Evolutionary conservation across 768 basidiomycete species (phyloP), one percentile per base, ranked within the genome.

Genomic region (Dendrothele bispora): DNA sequence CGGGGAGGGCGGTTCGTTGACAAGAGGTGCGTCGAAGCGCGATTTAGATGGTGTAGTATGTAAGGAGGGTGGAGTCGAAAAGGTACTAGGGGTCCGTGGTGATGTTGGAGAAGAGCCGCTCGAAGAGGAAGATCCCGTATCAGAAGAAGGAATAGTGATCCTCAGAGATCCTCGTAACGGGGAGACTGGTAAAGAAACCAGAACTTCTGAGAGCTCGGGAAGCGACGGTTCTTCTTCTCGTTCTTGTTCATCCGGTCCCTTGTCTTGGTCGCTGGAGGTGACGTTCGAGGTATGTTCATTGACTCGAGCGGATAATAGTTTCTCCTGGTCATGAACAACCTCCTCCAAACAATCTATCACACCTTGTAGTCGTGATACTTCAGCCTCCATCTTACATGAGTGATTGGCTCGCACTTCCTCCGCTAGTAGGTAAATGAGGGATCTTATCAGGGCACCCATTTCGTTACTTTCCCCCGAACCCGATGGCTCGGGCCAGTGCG

Each of bases 381-480:
- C 79, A 43, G 68, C 72, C n/a, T 68, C 54, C 17, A 56, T 65
- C 51, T 64, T 70, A 51, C 66, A 69, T 60, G 59, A 61, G 50
- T 69, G 68, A 43, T 75, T 73, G 56, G 76, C 79, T 40, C 75
- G 71, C 42, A 88, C 71, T 63, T 88, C 85, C 58, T 86, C 86
- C 14, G 74, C 82, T 25, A 89, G 65, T 29, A 84, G 75, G 49
- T 77, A 69, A 27, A 80, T 74, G 61, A 84, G 81, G 27, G 77
- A 74, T 36, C 75, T 73, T 27, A 86, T 74, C 35, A 86, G 71
- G 41, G 77, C 70, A 61, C 72, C 74, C 56, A 85, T 73, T 66
- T 86, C 86, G 4, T 72, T 62, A 60, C 83, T 83, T 54, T 86
- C 81, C 43, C 73, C 75, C 22, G 75, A 73, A 83, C 86, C 88